Percentiles rank a stretch among this genome's conserved stretches.
Evolutionary conservation across 805 yeast genomes (phyloP).

Genomic region (Wickerhamomyces strasburgensis): DNA sequence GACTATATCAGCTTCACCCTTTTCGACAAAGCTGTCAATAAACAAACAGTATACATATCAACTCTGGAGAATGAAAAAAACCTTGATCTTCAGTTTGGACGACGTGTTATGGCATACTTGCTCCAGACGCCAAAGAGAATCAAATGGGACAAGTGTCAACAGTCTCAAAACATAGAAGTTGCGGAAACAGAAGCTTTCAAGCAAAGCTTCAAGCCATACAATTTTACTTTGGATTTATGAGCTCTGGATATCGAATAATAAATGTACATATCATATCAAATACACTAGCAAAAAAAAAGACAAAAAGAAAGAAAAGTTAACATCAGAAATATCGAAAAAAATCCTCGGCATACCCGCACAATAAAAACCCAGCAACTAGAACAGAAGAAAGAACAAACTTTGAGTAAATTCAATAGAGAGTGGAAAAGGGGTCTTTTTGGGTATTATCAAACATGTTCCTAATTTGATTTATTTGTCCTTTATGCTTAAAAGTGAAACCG

Average conservation of each 20-base stretch:
- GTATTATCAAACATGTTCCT: slow-evolving; percentile 23
- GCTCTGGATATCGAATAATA: too few relatives aligned
- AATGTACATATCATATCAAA: slow-evolving; percentile 1
- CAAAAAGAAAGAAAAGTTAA: background rate
- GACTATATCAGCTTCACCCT: slow-evolving; percentile 30
- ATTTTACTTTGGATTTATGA: slow-evolving; percentile 36
- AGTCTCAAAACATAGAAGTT: slow-evolving; percentile 56
- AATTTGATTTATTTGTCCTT: slow-evolving; percentile 27
- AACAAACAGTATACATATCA: slow-evolving; percentile 29
- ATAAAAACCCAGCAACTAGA: slow-evolving; percentile 1
- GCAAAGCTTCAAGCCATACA: slow-evolving; percentile 45
- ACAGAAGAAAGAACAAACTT: background rate
- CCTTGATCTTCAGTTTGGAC: slow-evolving; percentile 78
- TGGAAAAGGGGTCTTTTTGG: slow-evolving; percentile 25
- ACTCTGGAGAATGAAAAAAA: slow-evolving; percentile 28
- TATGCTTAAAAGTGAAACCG: slow-evolving; percentile 95
- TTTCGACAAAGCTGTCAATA: slow-evolving; percentile 27
- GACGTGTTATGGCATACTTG: slow-evolving; percentile 68
- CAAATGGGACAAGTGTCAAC: slow-evolving; percentile 76
- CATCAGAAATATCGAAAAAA: background rate
- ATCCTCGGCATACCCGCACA: too few relatives aligned
- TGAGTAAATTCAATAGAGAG: slow-evolving; percentile 21
- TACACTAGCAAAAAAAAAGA: background rate
- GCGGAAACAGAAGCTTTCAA: slow-evolving; percentile 62
- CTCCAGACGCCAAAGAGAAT: slow-evolving; percentile 56